These are phyloP conservation scores for Atkinsonella hypoxylon DNA, from an alignment of 2,329 filamentous ascomycete species.

Conservation along the genomic window DNA sequence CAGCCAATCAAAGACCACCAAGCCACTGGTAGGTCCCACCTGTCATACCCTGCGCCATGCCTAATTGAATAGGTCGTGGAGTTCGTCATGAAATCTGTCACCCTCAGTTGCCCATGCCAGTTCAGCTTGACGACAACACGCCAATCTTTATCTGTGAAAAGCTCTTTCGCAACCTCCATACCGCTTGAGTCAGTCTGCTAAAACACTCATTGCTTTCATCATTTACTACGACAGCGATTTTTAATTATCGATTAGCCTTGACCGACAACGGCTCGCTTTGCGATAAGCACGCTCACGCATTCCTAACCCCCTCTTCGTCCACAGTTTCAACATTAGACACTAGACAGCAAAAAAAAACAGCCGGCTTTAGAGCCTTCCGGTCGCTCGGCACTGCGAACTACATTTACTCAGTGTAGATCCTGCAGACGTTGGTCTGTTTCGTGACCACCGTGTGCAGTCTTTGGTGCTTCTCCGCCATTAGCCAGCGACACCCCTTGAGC, in stretches of 20 bases:
- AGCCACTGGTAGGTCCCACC: no score
- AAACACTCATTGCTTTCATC: background rate
- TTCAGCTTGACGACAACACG: background rate
- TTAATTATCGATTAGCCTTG: background rate
- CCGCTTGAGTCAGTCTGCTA: background rate
- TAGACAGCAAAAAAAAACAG: background rate
- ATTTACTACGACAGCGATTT: background rate
- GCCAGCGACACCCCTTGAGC: background rate
- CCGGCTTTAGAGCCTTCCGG: background rate
- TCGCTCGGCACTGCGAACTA: background rate
- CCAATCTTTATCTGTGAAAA: background rate
- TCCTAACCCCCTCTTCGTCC: background rate
- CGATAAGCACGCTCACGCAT: conserved; percentile 1
- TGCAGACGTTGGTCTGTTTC: background rate
- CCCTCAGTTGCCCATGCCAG: background rate
- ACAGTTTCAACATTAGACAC: background rate
- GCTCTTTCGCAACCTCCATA: conserved; percentile 1
- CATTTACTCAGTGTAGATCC: background rate
- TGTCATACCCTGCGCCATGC: no score
- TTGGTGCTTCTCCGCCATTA: background rate
- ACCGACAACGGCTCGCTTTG: background rate
- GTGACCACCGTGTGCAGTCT: background rate
- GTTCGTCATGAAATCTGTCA: background rate
- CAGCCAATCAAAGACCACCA: no score
- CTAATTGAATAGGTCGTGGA: no score